phyloP scores from a whole-genome alignment of 1,284 basidiomycete genomes.

The Leccinum brunneo-olivaceum region DNA sequence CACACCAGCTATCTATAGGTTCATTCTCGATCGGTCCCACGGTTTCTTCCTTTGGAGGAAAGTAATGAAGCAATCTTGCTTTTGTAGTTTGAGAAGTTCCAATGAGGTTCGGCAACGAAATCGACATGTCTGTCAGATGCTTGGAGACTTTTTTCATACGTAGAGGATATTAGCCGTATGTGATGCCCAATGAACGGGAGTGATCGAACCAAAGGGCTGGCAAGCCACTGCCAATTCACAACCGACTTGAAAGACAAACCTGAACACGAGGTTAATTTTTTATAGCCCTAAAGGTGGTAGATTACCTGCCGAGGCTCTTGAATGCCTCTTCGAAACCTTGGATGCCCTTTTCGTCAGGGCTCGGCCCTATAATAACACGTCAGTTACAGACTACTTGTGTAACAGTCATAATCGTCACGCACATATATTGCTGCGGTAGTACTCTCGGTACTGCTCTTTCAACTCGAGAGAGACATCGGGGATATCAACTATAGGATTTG shows the following conservation, averaged over 20 bases:
- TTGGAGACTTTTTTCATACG: slow-evolving; percentile 44
- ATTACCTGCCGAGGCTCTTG: slow-evolving; percentile 72
- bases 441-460: slow-evolving; percentile 62
- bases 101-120: slow-evolving; percentile 62
- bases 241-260: slow-evolving; percentile 77
- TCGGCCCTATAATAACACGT: slow-evolving; percentile 55
- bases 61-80: slow-evolving; percentile 88
- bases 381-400: background rate
- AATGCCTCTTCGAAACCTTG: slow-evolving; percentile 81
- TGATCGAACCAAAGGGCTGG: slow-evolving; percentile 72
- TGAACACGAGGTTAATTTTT: slow-evolving; percentile 21
- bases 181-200: background rate
- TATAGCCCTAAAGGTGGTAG: background rate
- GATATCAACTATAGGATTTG: slow-evolving; percentile 71
- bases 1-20: slow-evolving; percentile 75
- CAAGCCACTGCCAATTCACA: slow-evolving; percentile 76
- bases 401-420: slow-evolving; percentile 16
- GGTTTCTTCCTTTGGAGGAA: slow-evolving; percentile 51
- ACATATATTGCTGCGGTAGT: slow-evolving; percentile 76
- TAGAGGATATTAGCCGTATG: slow-evolving; percentile 2
- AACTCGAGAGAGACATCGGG: slow-evolving; percentile 53
- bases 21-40: slow-evolving; percentile 44
- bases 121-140: slow-evolving; percentile 54
- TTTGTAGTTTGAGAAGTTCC: slow-evolving; percentile 66
- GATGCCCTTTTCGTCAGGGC: slow-evolving; percentile 47